A percentile compares a stretch with the other conserved stretches of the same genome.
phyloP scores from a whole-genome alignment of 352 stramenopile genomes.

The Globisporangium sylvaticum region DNA sequence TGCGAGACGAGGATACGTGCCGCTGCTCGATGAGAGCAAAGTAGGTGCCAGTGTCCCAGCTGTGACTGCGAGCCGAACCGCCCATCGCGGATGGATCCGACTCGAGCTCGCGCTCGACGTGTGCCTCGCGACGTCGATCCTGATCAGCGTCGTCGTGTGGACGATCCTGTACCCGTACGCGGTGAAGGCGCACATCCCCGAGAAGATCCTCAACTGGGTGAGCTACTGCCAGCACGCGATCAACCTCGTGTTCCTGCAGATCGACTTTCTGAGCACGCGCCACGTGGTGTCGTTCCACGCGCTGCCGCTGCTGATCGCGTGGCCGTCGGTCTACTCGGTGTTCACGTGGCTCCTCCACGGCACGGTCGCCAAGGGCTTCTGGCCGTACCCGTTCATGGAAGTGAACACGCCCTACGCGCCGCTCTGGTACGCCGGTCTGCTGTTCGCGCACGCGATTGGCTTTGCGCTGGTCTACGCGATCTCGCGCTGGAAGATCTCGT shows the following conservation, averaged over 20 bases:
- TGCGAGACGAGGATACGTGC: conserved; percentile 23
- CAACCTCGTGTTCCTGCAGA: conserved; percentile 66
- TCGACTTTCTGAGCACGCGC: conserved; percentile 55
- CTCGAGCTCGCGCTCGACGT: conserved; percentile 68
- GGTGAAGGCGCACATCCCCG: conserved; percentile 33
- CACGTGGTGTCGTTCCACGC: conserved; percentile 53
- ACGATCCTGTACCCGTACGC: conserved; percentile 71
- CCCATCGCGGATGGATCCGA: conserved; percentile 40
- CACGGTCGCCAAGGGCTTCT: conserved; percentile 60
- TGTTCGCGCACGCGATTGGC: conserved; percentile 42
- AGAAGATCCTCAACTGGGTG: conserved; percentile 64
- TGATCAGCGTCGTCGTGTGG: conserved; percentile 74
- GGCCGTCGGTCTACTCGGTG: conserved; percentile 58
- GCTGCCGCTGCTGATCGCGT: conserved; percentile 58
- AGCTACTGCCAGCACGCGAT: conserved; percentile 78
- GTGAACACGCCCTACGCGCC: conserved; percentile 68
- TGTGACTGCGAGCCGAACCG: conserved; percentile 2
- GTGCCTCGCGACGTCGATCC: conserved; percentile 55
- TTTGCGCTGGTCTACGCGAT: conserved; percentile 39
- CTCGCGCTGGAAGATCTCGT: conserved; percentile 37
- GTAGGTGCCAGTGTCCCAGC: conserved; percentile 4
- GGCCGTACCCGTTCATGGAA: conserved; percentile 79
- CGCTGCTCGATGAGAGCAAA: conserved; percentile 38
- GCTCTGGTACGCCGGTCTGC: conserved; percentile 61
- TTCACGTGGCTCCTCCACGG: conserved; percentile 79